Evolutionary conservation across 176 grass and related monocot species (phyloP), one percentile per base, ranked within the genome.

Genomic region (Metroxylon sagu): DNA sequence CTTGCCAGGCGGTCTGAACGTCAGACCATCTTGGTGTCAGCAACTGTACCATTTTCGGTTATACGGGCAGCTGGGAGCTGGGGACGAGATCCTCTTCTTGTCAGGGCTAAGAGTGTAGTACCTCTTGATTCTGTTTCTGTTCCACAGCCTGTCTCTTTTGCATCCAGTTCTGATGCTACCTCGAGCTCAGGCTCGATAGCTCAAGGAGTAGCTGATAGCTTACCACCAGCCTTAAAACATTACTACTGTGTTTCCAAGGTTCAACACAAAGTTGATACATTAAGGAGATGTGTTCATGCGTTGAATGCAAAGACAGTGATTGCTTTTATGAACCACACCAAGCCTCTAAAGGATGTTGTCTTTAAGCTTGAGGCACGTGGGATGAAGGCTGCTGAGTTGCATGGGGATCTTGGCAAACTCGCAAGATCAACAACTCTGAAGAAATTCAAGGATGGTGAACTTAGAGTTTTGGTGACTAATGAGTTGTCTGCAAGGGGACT

Each of bases 331-430:
- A 91, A 88, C 59, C 88, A 91, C 55, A 88, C 81, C 18, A 97
- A 85, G 55, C 87, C 93, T 48, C 67, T 91, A 71, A 97, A 97
- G 78, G 87, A 97, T 82, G 93, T 85, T 68, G 92, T 97, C 51
- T 87, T 85, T 64, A 97, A 97, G 79, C 63, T 97, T 60, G 83
- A 97, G 69, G 84, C 87, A 25, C 86, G 92, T 71, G 87, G 92
- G 39, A 85, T 97, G 53, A 77, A 85, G 30, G 87, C 92, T 49
- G 72, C 79, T 1, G 92, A 97, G 55, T 71, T 91, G 50, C 87
- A 91, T 57, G 87, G 92, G 39, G 87, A 97, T 70, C 81, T 91
- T 53, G 80, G 92, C 25, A 97, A 97, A 67, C 85, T 97, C 50
- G 61, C 76, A 62, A 79, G 92, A 74, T 88, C 87, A 52, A 91